Percentiles rank a stretch among this genome's conserved stretches.
These are phyloP conservation scores for Pelargonium fulgidum DNA, from an alignment of 441 rosid genomes.

Conservation along the genomic window DNA sequence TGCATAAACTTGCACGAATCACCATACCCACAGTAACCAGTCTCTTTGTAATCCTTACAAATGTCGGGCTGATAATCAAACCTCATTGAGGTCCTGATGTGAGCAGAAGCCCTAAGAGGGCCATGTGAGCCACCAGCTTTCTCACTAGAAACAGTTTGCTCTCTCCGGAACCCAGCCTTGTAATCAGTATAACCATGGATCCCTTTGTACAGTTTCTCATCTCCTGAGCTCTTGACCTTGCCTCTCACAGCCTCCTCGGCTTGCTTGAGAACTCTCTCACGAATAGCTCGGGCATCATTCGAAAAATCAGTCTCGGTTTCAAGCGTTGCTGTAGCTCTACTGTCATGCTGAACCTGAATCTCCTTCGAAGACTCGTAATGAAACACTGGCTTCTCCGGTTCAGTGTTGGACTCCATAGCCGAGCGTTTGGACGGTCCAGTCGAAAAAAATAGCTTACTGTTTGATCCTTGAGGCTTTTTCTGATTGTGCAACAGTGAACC, in stretches of 20 bases:
- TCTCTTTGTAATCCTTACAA: conserved; percentile 91
- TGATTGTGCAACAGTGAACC: conserved; percentile 41
- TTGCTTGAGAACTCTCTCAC: conserved; percentile 70
- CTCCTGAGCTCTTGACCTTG: conserved; percentile 34
- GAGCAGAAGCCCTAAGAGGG: conserved; percentile 91
- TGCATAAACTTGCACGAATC: conserved; percentile 89
- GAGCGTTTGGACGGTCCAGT: conserved; percentile 49
- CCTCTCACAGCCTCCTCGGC: conserved; percentile 69
- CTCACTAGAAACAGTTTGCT: conserved; percentile 78
- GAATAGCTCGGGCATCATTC: conserved; percentile 73
- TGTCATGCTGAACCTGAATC: conserved; percentile 82
- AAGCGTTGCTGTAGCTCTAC: conserved; percentile 67
- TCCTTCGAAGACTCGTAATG: conserved; percentile 78
- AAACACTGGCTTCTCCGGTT: conserved; percentile 37
- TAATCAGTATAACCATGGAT: conserved; percentile 81
- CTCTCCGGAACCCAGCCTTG: conserved; percentile 90
- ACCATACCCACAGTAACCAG: conserved; percentile 91
- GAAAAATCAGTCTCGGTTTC: conserved; percentile 86
- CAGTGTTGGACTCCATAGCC: conserved; percentile 28
- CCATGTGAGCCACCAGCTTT: conserved; percentile 95
- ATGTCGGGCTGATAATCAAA: conserved; percentile 93
- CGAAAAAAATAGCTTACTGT: conserved; percentile 60
- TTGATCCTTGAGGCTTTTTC: conserved; percentile 45
- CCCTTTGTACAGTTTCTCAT: conserved; percentile 69
- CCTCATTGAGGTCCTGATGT: conserved; percentile 78